A percentile compares a stretch with the other conserved stretches of the same genome.
Evolutionary conservation across 2,329 filamentous ascomycete species (phyloP).

Genomic region (Stagonosporopsis rhizophila): DNA sequence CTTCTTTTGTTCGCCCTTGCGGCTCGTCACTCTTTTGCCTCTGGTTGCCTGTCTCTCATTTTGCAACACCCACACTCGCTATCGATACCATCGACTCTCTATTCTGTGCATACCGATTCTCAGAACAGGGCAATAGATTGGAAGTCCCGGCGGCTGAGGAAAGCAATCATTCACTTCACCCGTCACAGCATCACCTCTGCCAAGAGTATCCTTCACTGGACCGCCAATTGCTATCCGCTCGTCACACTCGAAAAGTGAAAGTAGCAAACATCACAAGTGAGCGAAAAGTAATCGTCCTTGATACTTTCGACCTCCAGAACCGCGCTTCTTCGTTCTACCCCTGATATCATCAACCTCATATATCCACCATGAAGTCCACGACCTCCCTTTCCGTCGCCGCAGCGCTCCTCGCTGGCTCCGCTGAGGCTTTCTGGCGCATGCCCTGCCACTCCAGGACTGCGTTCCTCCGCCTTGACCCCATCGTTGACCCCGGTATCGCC

Average conservation of each 20-base stretch:
- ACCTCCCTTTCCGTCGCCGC: conserved; percentile 37
- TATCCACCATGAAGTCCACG: conserved; percentile 41
- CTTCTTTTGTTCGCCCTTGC: conserved; percentile 35
- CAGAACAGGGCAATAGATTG: conserved; percentile 22
- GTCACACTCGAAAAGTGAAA: conserved; percentile 9
- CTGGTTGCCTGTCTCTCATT: conserved; percentile 29
- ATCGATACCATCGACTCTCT: conserved; percentile 35
- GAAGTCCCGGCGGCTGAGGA: conserved; percentile 40
- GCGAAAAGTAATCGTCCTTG: conserved; percentile 2
- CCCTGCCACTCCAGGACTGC: conserved; percentile 69
- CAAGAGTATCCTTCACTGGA: conserved; percentile 17
- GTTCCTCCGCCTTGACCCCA: conserved; percentile 62
- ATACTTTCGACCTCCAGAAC: background rate
- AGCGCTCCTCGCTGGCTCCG: conserved; percentile 45
- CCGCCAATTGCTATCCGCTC: conserved; percentile 7
- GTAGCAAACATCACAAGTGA: conserved; percentile 1
- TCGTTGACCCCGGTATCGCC: conserved; percentile 40
- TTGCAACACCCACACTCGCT: conserved; percentile 38
- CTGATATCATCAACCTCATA: conserved; percentile 11
- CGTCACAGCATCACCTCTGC: conserved; percentile 9
- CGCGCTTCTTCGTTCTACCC: conserved; percentile 2
- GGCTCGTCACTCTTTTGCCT: conserved; percentile 41
- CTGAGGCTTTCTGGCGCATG: conserved; percentile 75
- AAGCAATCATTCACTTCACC: conserved; percentile 19
- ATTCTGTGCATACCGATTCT: conserved; percentile 37